A percentile compares a stretch with the other conserved stretches of the same genome.
These are phyloP conservation scores for Copromyces sp. DNA, from an alignment of 495 filamentous ascomycete genomes.

Conservation along the genomic window DNA sequence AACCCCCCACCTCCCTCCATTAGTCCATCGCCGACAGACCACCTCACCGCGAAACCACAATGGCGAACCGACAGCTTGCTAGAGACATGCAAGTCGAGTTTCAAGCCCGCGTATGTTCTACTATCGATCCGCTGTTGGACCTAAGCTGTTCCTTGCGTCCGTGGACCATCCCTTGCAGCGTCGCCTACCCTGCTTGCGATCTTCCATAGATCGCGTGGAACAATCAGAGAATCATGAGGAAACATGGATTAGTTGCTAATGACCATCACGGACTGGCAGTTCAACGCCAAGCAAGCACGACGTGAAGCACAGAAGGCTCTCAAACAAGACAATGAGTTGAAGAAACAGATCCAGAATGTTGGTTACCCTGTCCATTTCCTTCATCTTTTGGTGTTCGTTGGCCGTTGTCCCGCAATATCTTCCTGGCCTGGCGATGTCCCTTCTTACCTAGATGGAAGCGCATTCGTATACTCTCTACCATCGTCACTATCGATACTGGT, in stretches of 20 bases:
- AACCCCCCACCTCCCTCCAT: slow-evolving; percentile 1
- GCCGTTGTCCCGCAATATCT: not conserved
- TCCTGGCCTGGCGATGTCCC: not conserved
- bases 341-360: slow-evolving; percentile 75
- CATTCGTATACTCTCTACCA: not conserved
- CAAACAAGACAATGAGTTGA: slow-evolving; percentile 72
- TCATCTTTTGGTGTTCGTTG: not conserved
- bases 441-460: not conserved
- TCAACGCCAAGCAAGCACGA: slow-evolving; percentile 76
- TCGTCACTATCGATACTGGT: not conserved
- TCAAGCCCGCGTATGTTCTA: slow-evolving; percentile 34
- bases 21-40: not conserved
- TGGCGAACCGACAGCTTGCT: slow-evolving; percentile 42
- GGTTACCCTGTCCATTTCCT: slow-evolving; percentile 3
- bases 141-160: not conserved
- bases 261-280: slow-evolving; percentile 33
- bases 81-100: slow-evolving; percentile 44
- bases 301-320: slow-evolving; percentile 70
- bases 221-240: not conserved
- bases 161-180: not conserved
- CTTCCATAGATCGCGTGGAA: not conserved
- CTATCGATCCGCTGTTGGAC: not conserved
- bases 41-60: slow-evolving; percentile 14
- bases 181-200: not conserved
- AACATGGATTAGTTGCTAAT: not conserved